Conservation (phyloP, 2,329 filamentous ascomycete genomes). For the Emergomyces africanus region DNA sequence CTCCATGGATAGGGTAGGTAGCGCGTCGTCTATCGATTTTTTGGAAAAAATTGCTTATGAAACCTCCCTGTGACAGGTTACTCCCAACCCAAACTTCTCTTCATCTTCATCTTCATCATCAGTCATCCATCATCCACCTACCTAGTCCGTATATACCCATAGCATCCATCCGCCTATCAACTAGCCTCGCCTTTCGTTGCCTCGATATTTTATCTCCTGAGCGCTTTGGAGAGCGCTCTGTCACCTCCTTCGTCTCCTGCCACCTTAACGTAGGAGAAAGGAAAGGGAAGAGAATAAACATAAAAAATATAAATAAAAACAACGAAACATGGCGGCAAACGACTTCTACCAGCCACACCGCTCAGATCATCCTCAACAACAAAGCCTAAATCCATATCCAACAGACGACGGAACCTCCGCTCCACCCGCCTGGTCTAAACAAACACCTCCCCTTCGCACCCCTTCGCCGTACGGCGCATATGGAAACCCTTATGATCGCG, state of each 20-base stretch:
- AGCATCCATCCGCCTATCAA: background rate
- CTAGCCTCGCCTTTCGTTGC: background rate
- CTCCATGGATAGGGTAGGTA: background rate
- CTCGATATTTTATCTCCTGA: background rate
- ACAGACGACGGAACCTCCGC: background rate
- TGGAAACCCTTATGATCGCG: constrained; percentile 26
- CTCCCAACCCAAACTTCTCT: background rate
- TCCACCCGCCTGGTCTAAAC: constrained; percentile 4
- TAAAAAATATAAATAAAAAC: no score
- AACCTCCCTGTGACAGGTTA: background rate
- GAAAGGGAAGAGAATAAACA: background rate
- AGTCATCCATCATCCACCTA: no score
- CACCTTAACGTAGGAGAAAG: background rate
- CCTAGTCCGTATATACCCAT: no score
- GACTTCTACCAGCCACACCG: constrained; percentile 10
- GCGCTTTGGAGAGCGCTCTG: background rate
- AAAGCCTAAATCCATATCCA: background rate
- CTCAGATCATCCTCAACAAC: background rate
- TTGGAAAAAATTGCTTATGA: background rate
- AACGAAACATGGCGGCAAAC: constrained; percentile 32
- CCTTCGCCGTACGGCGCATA: constrained; percentile 33
- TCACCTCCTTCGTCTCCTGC: background rate
- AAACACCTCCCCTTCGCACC: constrained; percentile 4
- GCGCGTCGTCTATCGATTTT: background rate
- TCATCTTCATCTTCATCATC: background rate